Evolutionary conservation across 805 yeast genomes (phyloP), one percentile per base, ranked within the genome.

Genomic region (Starmerella stellata): DNA sequence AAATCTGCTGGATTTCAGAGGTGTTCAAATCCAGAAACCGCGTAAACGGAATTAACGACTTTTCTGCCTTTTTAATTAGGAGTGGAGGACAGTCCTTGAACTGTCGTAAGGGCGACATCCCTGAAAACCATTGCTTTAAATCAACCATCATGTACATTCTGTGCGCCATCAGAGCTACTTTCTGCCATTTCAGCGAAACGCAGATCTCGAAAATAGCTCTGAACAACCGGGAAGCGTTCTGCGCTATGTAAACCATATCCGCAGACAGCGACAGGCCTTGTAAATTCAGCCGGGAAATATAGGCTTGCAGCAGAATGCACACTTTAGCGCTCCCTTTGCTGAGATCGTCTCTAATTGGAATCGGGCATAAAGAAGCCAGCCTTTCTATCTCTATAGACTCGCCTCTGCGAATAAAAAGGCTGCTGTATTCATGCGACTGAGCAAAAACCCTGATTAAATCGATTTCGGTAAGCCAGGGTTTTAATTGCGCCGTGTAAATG

Each of bases 181-280:
- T 53, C 0, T 94, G 66, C 92, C 93, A 83, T 9, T 68, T 66
- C 46, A 75, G 78, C 38, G 66, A 63, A 34, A 79, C 48, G 8
- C 79, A 69, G 25, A 90, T 70, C 52, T 87, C 95, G 54, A 69
- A 74, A 45, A 92, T 68, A 0, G 96, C 95, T 41, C 95, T 62
- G 40, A 85, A 63, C 29, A 90, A 57, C 52, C 99, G 68, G 3
- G 92, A 87, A 1, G 95, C 95, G 30, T 92, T 81, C 56, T 90
- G 96, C 0, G 90, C 78, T 30, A 90, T 72, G 53, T 80, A 90
- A 3, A 81, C 66, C 94, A 85, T 82, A 61, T 90, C 99, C 0
- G 94, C 74, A 68, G 78, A 73, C 43, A 92, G 59, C 0, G 95
- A 95, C 60, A 81, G 80, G 0, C 96, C 96, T 1, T 78, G 90